These are phyloP conservation scores for Dictyostelium firmibasis DNA, from an alignment of 78 protist genomes.

Conservation along the genomic window DNA sequence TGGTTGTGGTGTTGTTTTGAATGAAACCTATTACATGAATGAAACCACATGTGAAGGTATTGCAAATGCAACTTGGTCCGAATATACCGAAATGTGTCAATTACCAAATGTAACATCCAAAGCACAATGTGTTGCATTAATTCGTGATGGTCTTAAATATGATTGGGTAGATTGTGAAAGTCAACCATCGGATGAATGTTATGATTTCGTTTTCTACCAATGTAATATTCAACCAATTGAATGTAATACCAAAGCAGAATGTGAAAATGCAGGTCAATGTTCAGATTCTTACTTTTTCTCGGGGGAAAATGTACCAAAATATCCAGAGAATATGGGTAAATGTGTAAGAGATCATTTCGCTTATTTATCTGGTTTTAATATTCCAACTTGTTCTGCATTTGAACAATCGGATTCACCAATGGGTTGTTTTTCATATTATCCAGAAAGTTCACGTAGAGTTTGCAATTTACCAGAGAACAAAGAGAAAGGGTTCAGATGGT, in stretches of 20 bases:
- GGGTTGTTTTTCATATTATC: neutral
- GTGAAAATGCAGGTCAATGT: constrained; percentile 37
- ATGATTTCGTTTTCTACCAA: neutral
- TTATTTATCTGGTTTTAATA: neutral
- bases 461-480: no score
- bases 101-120: neutral
- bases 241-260: constrained; percentile 15
- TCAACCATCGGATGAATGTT: constrained; percentile 4
- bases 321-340: constrained; percentile 23
- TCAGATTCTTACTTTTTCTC: constrained; percentile 22
- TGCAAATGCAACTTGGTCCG: neutral
- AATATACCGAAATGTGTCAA: neutral
- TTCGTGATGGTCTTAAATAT: neutral
- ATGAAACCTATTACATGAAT: neutral
- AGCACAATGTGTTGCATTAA: neutral
- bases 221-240: neutral
- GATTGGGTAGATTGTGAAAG: constrained; percentile 5
- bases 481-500: constrained; percentile 11
- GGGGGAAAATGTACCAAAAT: neutral
- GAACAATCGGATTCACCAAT: constrained; percentile 31
- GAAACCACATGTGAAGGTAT: neutral
- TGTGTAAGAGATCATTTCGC: constrained; percentile 29
- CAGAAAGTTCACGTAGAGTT: neutral
- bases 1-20: neutral
- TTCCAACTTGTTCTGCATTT: constrained; percentile 19